These are phyloP conservation scores for Geotrichum fermentans DNA, from an alignment of 1,139 yeast species.

Conservation along the genomic window DNA sequence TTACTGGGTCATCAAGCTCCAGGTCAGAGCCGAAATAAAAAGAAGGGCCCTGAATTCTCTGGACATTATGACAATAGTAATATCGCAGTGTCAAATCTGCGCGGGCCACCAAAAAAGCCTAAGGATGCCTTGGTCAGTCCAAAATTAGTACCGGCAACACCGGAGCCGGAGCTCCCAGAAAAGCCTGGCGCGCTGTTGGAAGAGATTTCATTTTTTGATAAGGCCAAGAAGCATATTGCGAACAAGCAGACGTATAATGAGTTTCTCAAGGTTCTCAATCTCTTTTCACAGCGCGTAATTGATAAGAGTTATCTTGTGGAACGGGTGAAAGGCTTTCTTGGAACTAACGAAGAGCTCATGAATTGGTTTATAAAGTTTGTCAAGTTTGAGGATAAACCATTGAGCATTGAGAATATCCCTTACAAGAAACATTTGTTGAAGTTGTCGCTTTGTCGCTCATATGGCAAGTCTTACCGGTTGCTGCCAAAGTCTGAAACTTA, in stretches of 20 bases:
- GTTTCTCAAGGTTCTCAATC: constrained; percentile 77
- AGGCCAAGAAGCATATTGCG: constrained; percentile 83
- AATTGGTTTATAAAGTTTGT: constrained; percentile 91
- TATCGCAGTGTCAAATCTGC: constrained; percentile 39
- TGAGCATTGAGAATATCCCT: constrained; percentile 77
- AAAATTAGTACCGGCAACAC: constrained; percentile 75
- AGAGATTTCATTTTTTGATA: constrained; percentile 86
- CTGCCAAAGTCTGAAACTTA: constrained; percentile 91
- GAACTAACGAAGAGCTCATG: constrained; percentile 71
- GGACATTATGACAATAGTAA: constrained; percentile 28
- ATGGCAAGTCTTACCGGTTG: constrained; percentile 88
- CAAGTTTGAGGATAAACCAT: constrained; percentile 59
- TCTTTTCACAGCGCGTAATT: constrained; percentile 84
- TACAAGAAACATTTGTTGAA: constrained; percentile 89
- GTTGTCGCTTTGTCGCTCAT: constrained; percentile 66
- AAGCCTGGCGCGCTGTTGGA: constrained; percentile 56
- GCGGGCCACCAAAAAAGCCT: constrained; percentile 28
- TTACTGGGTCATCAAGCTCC: not conserved
- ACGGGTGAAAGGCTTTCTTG: constrained; percentile 79
- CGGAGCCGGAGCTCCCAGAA: constrained; percentile 57
- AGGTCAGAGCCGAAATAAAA: constrained; percentile 17
- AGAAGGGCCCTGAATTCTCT: constrained; percentile 17
- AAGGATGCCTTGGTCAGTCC: constrained; percentile 43
- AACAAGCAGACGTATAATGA: constrained; percentile 88
- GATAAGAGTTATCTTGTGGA: constrained; percentile 78